phyloP scores from a whole-genome alignment of 495 filamentous ascomycete species.

The Penicillium cosmopolitanum region DNA sequence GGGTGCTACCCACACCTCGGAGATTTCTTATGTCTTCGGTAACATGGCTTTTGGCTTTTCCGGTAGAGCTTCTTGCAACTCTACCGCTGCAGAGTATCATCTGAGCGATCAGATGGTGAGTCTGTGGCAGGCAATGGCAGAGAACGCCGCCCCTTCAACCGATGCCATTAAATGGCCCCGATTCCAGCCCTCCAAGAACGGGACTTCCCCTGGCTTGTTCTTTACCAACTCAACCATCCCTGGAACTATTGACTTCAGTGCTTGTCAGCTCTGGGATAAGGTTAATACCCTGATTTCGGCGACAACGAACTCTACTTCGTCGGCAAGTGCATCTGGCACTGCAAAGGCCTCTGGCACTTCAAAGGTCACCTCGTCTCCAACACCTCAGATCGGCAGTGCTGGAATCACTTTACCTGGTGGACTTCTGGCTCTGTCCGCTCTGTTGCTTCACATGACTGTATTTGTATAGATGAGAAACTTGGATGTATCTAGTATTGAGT shows the following conservation, averaged over 20 bases:
- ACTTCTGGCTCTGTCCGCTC: too few relatives aligned
- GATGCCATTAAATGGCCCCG: constrained; percentile 16
- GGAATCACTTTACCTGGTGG: too few relatives aligned
- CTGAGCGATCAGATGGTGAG: constrained; percentile 38
- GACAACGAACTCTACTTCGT: too few relatives aligned
- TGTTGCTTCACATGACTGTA: too few relatives aligned
- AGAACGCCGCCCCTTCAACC: constrained; percentile 26
- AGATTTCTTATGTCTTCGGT: not conserved
- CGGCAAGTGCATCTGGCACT: too few relatives aligned
- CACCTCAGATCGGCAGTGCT: too few relatives aligned
- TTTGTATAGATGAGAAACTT: too few relatives aligned
- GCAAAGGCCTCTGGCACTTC: too few relatives aligned
- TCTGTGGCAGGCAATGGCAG: constrained; percentile 44
- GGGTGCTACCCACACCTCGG: not conserved
- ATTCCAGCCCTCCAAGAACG: not conserved
- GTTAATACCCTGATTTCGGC: not conserved
- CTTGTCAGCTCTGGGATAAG: not conserved
- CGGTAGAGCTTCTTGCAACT: constrained; percentile 29
- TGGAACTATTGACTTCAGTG: not conserved
- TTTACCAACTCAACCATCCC: not conserved
- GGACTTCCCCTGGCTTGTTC: not conserved
- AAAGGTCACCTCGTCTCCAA: too few relatives aligned
- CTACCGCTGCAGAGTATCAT: constrained; percentile 29
- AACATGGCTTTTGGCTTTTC: not conserved
- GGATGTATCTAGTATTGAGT: too few relatives aligned